A percentile compares a stretch with the other conserved stretches of the same genome.
Conservation (phyloP, 148 eudicot species). For the Drosera capensis region DNA sequence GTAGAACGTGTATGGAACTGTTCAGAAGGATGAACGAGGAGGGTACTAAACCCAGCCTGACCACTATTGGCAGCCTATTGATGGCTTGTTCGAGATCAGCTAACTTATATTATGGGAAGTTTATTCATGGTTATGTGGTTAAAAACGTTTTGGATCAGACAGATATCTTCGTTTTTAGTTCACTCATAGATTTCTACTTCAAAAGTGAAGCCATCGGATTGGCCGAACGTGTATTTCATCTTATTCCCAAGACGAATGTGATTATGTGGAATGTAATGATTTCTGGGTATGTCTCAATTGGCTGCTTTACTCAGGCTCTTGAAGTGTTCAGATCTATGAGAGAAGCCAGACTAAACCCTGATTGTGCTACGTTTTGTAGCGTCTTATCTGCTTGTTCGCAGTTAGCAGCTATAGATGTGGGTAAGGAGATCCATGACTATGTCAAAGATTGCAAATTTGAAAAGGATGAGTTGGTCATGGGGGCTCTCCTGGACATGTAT, state of each 20-base stretch:
- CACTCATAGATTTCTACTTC: conserved; percentile 32
- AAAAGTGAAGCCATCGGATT: conserved; percentile 20
- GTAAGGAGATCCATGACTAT: conserved; percentile 24
- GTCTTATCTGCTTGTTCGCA: conserved; percentile 33
- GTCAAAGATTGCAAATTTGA: conserved; percentile 12
- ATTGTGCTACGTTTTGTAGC: conserved; percentile 23
- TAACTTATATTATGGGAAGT: conserved; percentile 20
- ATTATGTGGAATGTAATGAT: conserved; percentile 40
- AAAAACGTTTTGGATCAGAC: conserved; percentile 12
- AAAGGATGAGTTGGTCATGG: conserved; percentile 21
- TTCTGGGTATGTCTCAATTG: conserved; percentile 28
- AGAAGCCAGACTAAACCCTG: conserved; percentile 18
- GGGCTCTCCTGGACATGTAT: conserved; percentile 33
- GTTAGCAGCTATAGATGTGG: conserved; percentile 26
- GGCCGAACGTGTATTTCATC: conserved; percentile 22
- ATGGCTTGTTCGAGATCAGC: conserved; percentile 35
- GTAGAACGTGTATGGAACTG: conserved; percentile 18
- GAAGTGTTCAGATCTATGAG: conserved; percentile 17
- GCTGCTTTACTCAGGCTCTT: conserved; percentile 27
- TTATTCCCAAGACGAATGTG: conserved; percentile 16
- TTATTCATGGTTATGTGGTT: conserved; percentile 28
- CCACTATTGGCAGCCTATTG: conserved; percentile 27
- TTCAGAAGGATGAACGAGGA: conserved; percentile 19
- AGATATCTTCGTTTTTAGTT: conserved; percentile 17
- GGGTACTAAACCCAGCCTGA: conserved; percentile 18